Conservation (phyloP, 2,329 filamentous ascomycete species). For the Pestalotiopsis sp. region DNA sequence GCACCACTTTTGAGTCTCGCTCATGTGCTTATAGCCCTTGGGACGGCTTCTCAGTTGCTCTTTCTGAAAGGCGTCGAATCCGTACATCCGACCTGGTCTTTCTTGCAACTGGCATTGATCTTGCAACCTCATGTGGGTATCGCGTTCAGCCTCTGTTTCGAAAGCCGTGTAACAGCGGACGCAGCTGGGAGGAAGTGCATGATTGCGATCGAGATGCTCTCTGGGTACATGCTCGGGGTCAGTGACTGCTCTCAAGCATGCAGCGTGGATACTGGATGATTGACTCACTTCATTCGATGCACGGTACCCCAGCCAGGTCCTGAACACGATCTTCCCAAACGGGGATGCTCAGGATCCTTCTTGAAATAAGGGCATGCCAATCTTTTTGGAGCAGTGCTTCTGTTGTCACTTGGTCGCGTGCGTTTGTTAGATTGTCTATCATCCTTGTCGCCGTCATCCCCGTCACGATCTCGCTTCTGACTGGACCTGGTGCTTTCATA, state of each 20-base stretch:
- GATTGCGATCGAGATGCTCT: conserved; percentile 19
- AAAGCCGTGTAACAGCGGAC: conserved; percentile 16
- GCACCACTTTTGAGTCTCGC: conserved; percentile 17
- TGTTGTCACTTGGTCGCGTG: not conserved
- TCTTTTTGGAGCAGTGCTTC: conserved; percentile 4
- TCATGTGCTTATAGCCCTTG: conserved; percentile 10
- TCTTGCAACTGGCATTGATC: conserved; percentile 11
- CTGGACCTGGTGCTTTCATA: no score
- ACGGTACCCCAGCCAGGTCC: conserved; percentile 17
- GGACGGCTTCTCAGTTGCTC: conserved; percentile 12
- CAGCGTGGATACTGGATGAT: not conserved
- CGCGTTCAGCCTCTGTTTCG: conserved; percentile 9
- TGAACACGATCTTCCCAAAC: conserved; percentile 15
- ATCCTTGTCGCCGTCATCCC: not conserved
- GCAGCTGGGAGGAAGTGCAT: conserved; percentile 15
- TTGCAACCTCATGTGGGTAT: conserved; percentile 12
- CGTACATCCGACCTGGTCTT: conserved; percentile 7
- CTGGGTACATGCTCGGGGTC: not conserved
- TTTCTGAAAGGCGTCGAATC: conserved; percentile 14
- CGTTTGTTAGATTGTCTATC: not conserved
- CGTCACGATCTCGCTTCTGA: not conserved
- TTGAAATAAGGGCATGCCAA: conserved; percentile 20
- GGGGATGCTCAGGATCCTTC: conserved; percentile 15
- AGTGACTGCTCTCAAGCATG: not conserved
- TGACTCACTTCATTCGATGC: conserved; percentile 15